Percentiles rank a stretch among this genome's conserved stretches.
Evolutionary conservation across 257 asterid species (phyloP).

Genomic region (Vinca minor): DNA sequence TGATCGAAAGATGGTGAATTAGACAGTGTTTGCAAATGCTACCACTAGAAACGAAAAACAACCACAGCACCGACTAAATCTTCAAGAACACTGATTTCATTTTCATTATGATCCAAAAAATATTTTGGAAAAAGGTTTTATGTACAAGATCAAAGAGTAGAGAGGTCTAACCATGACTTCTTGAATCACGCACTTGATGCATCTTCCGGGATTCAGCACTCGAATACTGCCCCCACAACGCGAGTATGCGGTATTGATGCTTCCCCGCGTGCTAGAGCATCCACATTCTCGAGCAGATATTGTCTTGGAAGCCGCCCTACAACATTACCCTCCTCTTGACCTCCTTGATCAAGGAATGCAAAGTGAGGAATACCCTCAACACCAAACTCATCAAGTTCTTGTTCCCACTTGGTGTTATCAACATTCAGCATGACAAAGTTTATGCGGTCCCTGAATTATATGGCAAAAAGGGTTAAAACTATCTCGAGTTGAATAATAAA

Average conservation of each 20-base stretch:
- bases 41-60: neutral
- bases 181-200: slow-evolving; percentile 68
- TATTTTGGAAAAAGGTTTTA: neutral
- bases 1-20: neutral
- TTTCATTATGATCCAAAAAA: neutral
- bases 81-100: neutral
- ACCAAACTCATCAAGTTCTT: slow-evolving; percentile 99
- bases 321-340: slow-evolving; percentile 91
- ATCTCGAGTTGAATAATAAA: neutral
- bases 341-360: slow-evolving; percentile 77
- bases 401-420: slow-evolving; percentile 99
- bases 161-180: slow-evolving; percentile 70
- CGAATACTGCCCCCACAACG: slow-evolving; percentile 69
- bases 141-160: neutral
- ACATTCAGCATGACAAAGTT: slow-evolving; percentile 97
- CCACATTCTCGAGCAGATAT: slow-evolving; percentile 73
- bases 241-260: slow-evolving; percentile 79
- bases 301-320: slow-evolving; percentile 84
- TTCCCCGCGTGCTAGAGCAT: slow-evolving; percentile 83
- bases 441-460: slow-evolving; percentile 54
- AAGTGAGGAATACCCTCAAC: slow-evolving; percentile 99
- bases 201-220: slow-evolving; percentile 62
- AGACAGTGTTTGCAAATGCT: too few relatives aligned
- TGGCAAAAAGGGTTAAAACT: neutral
- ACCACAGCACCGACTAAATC: neutral